These are phyloP conservation scores for Leptoxyphium fumago DNA, from an alignment of 2,329 filamentous ascomycete genomes.

Conservation along the genomic window DNA sequence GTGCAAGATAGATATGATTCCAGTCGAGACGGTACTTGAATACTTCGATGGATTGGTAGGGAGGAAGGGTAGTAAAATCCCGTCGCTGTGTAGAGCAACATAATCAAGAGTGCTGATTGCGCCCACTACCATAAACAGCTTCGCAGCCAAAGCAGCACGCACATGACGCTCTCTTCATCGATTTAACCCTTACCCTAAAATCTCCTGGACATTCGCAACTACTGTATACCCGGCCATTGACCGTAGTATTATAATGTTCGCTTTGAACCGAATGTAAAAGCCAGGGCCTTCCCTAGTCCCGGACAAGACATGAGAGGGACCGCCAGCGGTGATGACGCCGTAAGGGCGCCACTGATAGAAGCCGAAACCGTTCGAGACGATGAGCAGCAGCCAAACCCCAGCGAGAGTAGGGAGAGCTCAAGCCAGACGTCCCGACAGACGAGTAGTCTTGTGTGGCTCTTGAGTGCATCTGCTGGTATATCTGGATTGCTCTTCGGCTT, in stretches of 20 bases:
- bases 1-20: constrained; percentile 57
- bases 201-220: no score
- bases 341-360: background rate
- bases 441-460: constrained; percentile 8
- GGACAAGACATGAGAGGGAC: background rate
- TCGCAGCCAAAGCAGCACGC: no score
- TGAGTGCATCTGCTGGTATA: constrained; percentile 43
- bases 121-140: no score
- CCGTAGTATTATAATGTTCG: no score
- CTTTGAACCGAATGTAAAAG: no score
- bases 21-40: constrained; percentile 45
- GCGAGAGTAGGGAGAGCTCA: no score
- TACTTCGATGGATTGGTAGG: constrained; percentile 64
- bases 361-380: background rate
- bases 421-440: background rate
- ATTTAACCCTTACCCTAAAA: no score
- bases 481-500: constrained; percentile 47
- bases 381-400: no score
- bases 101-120: no score
- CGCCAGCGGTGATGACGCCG: background rate
- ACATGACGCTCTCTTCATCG: no score
- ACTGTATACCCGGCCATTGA: no score
- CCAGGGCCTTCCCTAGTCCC: no score
- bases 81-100: constrained; percentile 14
- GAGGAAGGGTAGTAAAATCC: constrained; percentile 26